Evolutionary conservation across 2,329 filamentous ascomycete species (phyloP), one percentile per base, ranked within the genome.

Genomic region (Didymella pinodella): DNA sequence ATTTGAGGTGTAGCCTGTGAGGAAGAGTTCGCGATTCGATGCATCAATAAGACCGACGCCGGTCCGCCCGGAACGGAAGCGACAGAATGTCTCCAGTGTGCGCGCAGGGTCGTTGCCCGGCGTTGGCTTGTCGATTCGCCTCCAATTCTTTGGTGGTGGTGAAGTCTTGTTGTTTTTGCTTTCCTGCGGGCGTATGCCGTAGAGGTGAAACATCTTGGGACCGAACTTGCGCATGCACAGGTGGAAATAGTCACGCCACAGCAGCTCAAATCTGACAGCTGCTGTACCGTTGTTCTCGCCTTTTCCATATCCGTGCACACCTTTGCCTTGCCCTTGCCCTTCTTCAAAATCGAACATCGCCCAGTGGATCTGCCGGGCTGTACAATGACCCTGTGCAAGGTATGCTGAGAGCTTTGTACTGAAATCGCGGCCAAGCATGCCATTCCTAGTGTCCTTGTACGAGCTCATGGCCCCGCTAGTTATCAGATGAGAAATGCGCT

Each of bases 171-270:
- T 31, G 6, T 49, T 58, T 55, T 63, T 66, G n/a, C 53, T 48
- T 11, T 65, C 59, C 38, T 7, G 79, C 77, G 81, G 80, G 25
- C 81, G 83, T 65, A 92, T 91, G 0, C 91, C 91, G 4, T 83
- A 81, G 1, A 88, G 75, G 12, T 80, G 78, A 72, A 92, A 94
- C 4, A 94, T 82, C 22, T 84, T 85, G 16, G 75, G 70, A 0
- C 85, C 84, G 62, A 90, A 92, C 67, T 93, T 93, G 31, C 84
- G 83, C 6, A 86, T 88, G 70, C 89, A 92, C 0, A 94, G 83
- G 0, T 89, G 83, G 88, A 94, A 92, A 69, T 93, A 94, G 68
- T 94, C 91, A 40, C 91, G 81, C 90, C 2, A 94, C 0, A 94
- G 75, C 0, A 95, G 80, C 69, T 94, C 90, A 55, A 91, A 88